Evolutionary conservation across 192 early-diverging fungal genomes (phyloP).

Genomic region (Backusella mclennaniae): DNA sequence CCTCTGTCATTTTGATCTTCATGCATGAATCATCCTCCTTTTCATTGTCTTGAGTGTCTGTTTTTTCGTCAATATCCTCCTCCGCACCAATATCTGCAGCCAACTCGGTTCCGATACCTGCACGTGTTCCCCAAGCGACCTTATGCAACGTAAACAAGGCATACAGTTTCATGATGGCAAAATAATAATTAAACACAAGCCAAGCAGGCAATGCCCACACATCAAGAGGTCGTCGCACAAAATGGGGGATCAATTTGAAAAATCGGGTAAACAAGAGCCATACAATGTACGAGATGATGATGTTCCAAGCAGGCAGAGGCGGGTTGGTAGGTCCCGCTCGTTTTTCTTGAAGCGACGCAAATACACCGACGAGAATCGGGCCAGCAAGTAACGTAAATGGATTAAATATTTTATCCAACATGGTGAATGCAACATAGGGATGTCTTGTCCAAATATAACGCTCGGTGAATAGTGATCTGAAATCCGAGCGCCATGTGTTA

Average conservation of each 20-base stretch:
- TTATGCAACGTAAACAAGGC: conserved; percentile 70
- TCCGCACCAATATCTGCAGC: conserved; percentile 31
- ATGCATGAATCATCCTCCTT: not conserved
- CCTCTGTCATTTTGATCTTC: not conserved
- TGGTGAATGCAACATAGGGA: conserved; percentile 71
- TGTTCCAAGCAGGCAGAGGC: conserved; percentile 59
- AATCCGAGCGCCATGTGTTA: conserved; percentile 73
- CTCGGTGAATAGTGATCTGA: conserved; percentile 62
- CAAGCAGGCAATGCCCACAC: conserved; percentile 60
- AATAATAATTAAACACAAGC: conserved; percentile 72
- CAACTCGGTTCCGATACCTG: conserved; percentile 39
- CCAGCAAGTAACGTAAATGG: conserved; percentile 68
- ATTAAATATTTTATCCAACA: conserved; percentile 77
- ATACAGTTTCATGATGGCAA: conserved; percentile 69
- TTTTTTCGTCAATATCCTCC: not conserved
- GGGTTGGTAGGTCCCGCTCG: conserved; percentile 22
- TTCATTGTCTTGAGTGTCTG: not conserved
- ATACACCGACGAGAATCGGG: conserved; percentile 55
- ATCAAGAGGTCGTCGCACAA: conserved; percentile 63
- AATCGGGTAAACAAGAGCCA: conserved; percentile 66
- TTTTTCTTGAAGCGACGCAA: conserved; percentile 41
- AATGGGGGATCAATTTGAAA: conserved; percentile 66
- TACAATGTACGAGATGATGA: conserved; percentile 54
- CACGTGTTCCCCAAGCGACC: conserved; percentile 69
- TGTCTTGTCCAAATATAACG: conserved; percentile 61